Base-by-base conservation (phyloP, 768 basidiomycete species). In the Hydnum rufescens region DNA sequence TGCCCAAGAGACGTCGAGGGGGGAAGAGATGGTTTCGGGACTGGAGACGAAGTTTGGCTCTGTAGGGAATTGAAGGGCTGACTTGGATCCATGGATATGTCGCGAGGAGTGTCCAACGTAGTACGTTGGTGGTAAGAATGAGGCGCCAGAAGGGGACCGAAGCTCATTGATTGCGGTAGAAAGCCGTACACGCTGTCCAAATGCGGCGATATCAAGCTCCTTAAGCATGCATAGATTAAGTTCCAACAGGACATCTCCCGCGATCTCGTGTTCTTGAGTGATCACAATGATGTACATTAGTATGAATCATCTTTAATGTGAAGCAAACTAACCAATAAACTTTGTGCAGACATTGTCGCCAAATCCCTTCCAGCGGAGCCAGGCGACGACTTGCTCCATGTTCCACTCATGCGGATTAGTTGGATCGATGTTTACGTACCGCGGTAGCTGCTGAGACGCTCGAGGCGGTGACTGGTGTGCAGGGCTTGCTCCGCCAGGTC, bases 241-340 rank as follows among this genome's bases (percentile, higher is more conserved):
- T 60, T 95, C 93, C 52, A 97, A 77, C 4, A 99, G 75, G 31
- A 97, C 86, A 59, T 99, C 95, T 19, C 95, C 95, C 0, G 90
- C 86, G 52, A 99, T 97, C 68, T 99, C 95, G 77, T 99, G 90
- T 67, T 97, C 93, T 90, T 62, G 39, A 55, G 47, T 32, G 42
- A 39, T n/a, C 5, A 23, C 51, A n/a, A n/a, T n/a, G n/a, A n/a
- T n/a, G n/a, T n/a, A n/a, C 5, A 51, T 53, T 32, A 4, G 28
- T 31, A 58, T 3, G n/a, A n/a, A 28, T 28, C 43, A 51, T n/a
- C n/a, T 5, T 31, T 31, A 26, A n/a, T 25, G 26, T 69, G n/a
- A n/a, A n/a, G n/a, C n/a, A n/a, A n/a, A n/a, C 76, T 55, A 58
- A 87, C 88, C 89, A 39, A 73, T 77, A 61, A 99, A 96, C 63